phyloP scores from a whole-genome alignment of 768 basidiomycete species.

The Botryobasidium botryosum region DNA sequence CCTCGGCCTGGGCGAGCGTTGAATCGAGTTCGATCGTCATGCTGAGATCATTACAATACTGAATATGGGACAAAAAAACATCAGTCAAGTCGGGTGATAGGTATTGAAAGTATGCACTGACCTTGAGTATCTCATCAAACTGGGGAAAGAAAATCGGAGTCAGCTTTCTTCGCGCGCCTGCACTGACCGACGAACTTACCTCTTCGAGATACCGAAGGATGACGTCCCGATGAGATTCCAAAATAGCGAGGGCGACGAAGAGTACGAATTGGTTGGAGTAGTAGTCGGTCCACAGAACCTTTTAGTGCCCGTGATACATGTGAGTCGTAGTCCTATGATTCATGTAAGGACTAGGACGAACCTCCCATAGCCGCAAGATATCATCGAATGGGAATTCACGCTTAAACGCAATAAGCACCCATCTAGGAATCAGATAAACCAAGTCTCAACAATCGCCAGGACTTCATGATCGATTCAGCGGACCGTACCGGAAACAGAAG shows the following conservation, averaged over 20 bases:
- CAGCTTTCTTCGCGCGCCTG: background rate
- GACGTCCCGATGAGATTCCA: slow-evolving; percentile 91
- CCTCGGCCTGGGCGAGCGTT: slow-evolving; percentile 91
- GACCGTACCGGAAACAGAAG: slow-evolving; percentile 84
- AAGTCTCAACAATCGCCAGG: background rate
- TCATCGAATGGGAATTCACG: slow-evolving; percentile 91
- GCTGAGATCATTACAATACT: slow-evolving; percentile 89
- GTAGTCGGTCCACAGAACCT: slow-evolving; percentile 70
- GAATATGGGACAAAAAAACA: slow-evolving; percentile 4
- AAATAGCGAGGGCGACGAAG: slow-evolving; percentile 83
- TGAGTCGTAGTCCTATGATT: background rate
- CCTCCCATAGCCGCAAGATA: slow-evolving; percentile 84
- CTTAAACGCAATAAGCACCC: slow-evolving; percentile 89
- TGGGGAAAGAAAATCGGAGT: slow-evolving; percentile 16
- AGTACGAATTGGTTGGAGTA: slow-evolving; percentile 80
- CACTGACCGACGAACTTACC: slow-evolving; percentile 27
- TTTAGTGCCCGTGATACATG: too few species aligned
- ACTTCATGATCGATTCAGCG: too few species aligned
- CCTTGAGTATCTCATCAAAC: slow-evolving; percentile 74
- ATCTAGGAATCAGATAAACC: slow-evolving; percentile 29
- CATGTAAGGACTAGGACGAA: slow-evolving; percentile 10
- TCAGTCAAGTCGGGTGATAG: slow-evolving; percentile 1
- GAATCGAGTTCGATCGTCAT: slow-evolving; percentile 96
- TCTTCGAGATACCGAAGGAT: slow-evolving; percentile 90
- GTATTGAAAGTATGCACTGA: slow-evolving; percentile 18